phyloP scores from a whole-genome alignment of 306 rosid genomes.

The Datisca glomerata region DNA sequence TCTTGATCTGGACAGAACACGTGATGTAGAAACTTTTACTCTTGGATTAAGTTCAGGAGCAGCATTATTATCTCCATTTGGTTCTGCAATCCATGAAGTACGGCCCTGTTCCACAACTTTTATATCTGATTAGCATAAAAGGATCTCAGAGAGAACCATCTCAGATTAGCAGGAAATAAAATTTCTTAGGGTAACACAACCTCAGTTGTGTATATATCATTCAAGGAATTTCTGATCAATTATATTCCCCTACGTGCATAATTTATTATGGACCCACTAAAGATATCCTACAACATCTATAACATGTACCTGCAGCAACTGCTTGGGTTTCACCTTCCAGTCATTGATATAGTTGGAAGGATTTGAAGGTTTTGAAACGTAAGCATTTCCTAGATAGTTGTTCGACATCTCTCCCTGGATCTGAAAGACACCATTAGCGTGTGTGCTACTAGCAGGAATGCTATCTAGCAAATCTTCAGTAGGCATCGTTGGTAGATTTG shows the following conservation, averaged over 20 bases:
- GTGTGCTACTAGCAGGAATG: constrained; percentile 18
- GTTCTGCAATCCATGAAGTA: constrained; percentile 27
- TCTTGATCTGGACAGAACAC: constrained; percentile 29
- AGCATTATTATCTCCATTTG: constrained; percentile 16
- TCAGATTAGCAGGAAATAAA: no score
- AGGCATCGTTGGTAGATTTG: constrained; percentile 24
- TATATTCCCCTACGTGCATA: no score
- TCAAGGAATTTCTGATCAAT: no score
- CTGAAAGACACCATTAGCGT: constrained; percentile 15
- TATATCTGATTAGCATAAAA: constrained; percentile 8
- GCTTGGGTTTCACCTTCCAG: constrained; percentile 28
- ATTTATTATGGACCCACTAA: no score
- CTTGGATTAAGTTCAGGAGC: constrained; percentile 26
- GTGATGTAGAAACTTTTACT: constrained; percentile 21
- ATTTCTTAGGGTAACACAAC: no score
- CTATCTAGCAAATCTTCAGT: constrained; percentile 28
- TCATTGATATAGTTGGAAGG: constrained; percentile 31
- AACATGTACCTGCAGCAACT: background rate
- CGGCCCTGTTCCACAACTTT: constrained; percentile 28
- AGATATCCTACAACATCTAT: background rate
- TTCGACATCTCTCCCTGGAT: constrained; percentile 21
- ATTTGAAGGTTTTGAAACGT: constrained; percentile 24
- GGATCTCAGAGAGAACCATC: no score
- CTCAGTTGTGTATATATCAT: no score
- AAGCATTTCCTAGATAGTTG: constrained; percentile 25